These are phyloP conservation scores for Penicillium tannophilum DNA, from an alignment of 495 filamentous ascomycete genomes.

Conservation along the genomic window DNA sequence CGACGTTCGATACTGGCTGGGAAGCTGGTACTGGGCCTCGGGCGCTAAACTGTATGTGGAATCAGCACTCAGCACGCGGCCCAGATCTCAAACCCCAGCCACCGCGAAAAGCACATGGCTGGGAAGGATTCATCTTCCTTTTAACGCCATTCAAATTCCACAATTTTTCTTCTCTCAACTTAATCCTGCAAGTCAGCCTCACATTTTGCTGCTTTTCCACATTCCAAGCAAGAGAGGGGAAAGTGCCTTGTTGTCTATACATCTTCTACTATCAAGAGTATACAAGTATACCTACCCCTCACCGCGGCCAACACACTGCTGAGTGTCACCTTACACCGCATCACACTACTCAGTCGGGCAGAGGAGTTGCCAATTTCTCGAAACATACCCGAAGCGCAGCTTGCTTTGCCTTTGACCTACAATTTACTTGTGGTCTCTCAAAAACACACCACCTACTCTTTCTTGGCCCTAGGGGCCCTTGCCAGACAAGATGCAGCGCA, in stretches of 20 bases:
- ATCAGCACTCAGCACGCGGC: neutral
- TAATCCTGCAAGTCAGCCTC: neutral
- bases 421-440: neutral
- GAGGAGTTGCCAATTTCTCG: neutral
- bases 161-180: slow-evolving; percentile 8
- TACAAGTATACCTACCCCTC: neutral
- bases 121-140: slow-evolving; percentile 20
- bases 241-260: neutral
- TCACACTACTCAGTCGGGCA: neutral
- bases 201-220: neutral
- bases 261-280: neutral
- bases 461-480: neutral
- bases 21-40: neutral
- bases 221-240: neutral
- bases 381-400: neutral
- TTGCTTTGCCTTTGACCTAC: neutral
- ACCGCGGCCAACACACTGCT: neutral
- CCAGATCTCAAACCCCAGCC: slow-evolving; percentile 20
- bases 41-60: neutral
- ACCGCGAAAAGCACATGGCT: slow-evolving; percentile 32
- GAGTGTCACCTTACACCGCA: neutral
- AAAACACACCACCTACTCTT: neutral
- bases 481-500: slow-evolving; percentile 49
- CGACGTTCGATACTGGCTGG: neutral
- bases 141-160: slow-evolving; percentile 20